Evolutionary conservation across 352 stramenopile genomes (phyloP).

Genomic region (Phytophthora syringae): DNA sequence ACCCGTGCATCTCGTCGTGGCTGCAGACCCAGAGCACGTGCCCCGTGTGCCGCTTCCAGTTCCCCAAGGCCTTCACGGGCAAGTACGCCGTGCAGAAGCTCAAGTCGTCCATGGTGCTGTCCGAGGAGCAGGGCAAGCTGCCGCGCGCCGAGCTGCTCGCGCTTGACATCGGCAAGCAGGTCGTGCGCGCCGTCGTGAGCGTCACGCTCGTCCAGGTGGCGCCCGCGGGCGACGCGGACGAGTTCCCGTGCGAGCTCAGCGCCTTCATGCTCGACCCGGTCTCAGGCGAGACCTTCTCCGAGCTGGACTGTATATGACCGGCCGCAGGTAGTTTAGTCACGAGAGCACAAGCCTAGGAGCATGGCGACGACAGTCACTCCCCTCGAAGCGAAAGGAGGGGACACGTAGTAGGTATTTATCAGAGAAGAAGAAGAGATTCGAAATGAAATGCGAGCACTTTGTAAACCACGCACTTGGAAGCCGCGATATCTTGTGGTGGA

Average conservation of each 20-base stretch:
- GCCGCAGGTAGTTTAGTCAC: slow-evolving; percentile 24
- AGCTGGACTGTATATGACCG: slow-evolving; percentile 48
- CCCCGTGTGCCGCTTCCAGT: slow-evolving; percentile 94
- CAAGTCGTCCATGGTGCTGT: slow-evolving; percentile 65
- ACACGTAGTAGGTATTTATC: slow-evolving; percentile 55
- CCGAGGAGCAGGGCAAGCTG: slow-evolving; percentile 50
- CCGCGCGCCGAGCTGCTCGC: slow-evolving; percentile 47
- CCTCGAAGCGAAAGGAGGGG: slow-evolving; percentile 28
- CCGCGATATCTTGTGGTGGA: background rate
- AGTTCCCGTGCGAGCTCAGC: slow-evolving; percentile 73
- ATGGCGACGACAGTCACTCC: slow-evolving; percentile 16
- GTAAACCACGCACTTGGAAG: slow-evolving; percentile 6
- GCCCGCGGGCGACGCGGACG: slow-evolving; percentile 46
- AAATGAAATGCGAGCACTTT: slow-evolving; percentile 28
- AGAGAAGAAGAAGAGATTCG: slow-evolving; percentile 17
- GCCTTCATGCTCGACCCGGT: slow-evolving; percentile 52
- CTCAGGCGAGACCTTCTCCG: slow-evolving; percentile 47
- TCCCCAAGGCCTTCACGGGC: slow-evolving; percentile 74
- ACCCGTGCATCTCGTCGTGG: slow-evolving; percentile 93
- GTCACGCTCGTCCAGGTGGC: slow-evolving; percentile 67
- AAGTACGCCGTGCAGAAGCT: slow-evolving; percentile 75
- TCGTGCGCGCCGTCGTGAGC: slow-evolving; percentile 62
- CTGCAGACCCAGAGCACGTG: slow-evolving; percentile 91
- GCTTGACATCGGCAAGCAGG: slow-evolving; percentile 57
- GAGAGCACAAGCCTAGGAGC: slow-evolving; percentile 26